A percentile compares a stretch with the other conserved stretches of the same genome.
Conservation (phyloP, 2,329 filamentous ascomycete species). For the Alternaria burnsii region DNA sequence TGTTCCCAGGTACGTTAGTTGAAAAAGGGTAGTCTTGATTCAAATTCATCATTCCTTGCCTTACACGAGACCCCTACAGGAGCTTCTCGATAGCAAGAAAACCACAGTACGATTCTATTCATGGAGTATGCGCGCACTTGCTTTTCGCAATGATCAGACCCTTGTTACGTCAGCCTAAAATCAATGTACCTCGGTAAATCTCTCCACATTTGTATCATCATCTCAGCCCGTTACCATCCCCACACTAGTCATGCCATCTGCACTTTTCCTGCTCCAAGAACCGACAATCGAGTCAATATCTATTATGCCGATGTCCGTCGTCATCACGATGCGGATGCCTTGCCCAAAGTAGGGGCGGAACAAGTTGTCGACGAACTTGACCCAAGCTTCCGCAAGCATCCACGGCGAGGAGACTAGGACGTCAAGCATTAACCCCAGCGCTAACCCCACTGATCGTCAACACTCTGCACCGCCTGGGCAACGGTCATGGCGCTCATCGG, state of each 20-base stretch:
- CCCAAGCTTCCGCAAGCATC: conserved; percentile 28
- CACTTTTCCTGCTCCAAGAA: neutral
- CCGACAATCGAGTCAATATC: neutral
- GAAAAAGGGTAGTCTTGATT: too few species aligned
- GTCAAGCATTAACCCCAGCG: conserved; percentile 15
- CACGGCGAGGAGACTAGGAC: conserved; percentile 4
- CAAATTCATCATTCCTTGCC: too few species aligned
- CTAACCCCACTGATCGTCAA: conserved; percentile 29
- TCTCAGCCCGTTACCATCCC: neutral
- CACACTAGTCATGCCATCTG: neutral
- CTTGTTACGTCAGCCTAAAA: neutral
- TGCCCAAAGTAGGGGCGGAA: conserved; percentile 21
- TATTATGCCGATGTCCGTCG: conserved; percentile 11
- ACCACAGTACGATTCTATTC: neutral
- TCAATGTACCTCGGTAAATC: conserved; percentile 3
- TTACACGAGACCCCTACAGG: too few species aligned
- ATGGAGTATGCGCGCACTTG: neutral
- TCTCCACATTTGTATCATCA: neutral
- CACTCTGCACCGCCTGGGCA: conserved; percentile 9
- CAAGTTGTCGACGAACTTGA: neutral
- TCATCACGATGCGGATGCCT: conserved; percentile 14
- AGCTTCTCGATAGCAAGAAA: too few species aligned
- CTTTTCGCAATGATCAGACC: neutral
- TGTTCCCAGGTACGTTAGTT: too few species aligned
- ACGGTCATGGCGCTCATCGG: conserved; percentile 24